Conservation (phyloP, 495 filamentous ascomycete species). For the Talaromyces liani region DNA sequence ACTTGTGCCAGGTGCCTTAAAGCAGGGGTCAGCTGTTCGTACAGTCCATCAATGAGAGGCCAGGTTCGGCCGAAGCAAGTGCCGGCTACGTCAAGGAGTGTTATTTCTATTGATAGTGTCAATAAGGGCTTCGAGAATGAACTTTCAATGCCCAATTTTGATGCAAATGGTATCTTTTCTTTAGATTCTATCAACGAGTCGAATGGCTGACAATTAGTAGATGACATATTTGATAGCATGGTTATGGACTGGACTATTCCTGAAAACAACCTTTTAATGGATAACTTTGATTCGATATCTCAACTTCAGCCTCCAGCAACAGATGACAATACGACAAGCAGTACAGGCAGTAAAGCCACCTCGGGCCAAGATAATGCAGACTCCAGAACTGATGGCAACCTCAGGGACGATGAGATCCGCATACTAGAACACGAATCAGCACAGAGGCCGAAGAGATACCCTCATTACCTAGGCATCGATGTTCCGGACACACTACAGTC, state of each 20-base stretch:
- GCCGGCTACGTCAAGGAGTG: not conserved
- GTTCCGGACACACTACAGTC: not conserved
- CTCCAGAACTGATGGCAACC: not conserved
- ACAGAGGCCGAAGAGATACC: not conserved
- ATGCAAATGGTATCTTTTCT: not conserved
- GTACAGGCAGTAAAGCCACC: not conserved
- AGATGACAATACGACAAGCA: not conserved
- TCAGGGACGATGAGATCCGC: not conserved
- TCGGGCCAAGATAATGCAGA: not conserved
- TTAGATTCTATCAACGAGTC: not conserved
- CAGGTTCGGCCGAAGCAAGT: constrained; percentile 1
- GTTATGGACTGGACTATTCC: not conserved
- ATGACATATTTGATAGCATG: not conserved
- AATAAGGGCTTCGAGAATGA: not conserved
- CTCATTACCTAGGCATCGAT: not conserved
- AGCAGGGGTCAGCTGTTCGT: not conserved
- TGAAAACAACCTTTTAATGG: not conserved
- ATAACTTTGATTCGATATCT: not conserved
- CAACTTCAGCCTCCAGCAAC: not conserved
- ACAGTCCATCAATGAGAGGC: constrained; percentile 2
- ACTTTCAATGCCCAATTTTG: not conserved
- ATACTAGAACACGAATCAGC: not conserved
- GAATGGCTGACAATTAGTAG: not conserved
- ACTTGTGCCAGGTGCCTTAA: constrained; percentile 1
- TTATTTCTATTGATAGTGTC: not conserved